These are phyloP conservation scores for Meyerozyma guilliermondii DNA, from an alignment of 1,139 yeast genomes.

Conservation along the genomic window DNA sequence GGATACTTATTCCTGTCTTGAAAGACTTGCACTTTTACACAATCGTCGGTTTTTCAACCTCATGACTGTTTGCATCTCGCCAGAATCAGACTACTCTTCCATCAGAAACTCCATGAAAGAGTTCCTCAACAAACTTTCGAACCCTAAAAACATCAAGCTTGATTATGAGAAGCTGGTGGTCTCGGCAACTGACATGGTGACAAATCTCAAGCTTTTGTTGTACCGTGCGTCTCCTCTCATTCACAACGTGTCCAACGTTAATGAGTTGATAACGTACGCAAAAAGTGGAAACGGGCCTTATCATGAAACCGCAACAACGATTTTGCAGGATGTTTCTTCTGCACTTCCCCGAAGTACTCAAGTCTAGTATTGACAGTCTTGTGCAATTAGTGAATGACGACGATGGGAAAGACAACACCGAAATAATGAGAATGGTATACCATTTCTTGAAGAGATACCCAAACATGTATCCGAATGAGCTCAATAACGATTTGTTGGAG, in stretches of 20 bases:
- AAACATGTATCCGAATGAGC: constrained; percentile 30
- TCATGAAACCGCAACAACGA: constrained; percentile 38
- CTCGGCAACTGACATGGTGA: constrained; percentile 44
- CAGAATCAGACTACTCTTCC: constrained; percentile 57
- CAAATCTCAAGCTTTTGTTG: constrained; percentile 50
- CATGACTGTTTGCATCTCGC: constrained; percentile 47
- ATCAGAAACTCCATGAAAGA: constrained; percentile 61
- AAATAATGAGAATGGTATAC: constrained; percentile 50
- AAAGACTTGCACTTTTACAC: constrained; percentile 46
- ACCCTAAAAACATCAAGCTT: constrained; percentile 42
- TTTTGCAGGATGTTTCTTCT: constrained; percentile 57
- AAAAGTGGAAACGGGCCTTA: constrained; percentile 23
- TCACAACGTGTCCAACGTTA: constrained; percentile 62
- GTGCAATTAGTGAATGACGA: constrained; percentile 21
- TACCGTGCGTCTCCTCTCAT: constrained; percentile 59
- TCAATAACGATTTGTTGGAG: constrained; percentile 30
- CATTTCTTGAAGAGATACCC: constrained; percentile 52
- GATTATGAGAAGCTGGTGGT: constrained; percentile 34
- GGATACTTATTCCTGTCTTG: constrained; percentile 45
- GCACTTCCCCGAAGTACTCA: constrained; percentile 62
- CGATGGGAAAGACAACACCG: constrained; percentile 7
- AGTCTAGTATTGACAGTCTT: constrained; percentile 52
- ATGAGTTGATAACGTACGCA: constrained; percentile 46
- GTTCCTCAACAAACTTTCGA: constrained; percentile 48
- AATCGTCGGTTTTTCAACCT: constrained; percentile 56